Evolutionary conservation across 352 stramenopile species (phyloP).

Genomic region (Pythium brassicae): DNA sequence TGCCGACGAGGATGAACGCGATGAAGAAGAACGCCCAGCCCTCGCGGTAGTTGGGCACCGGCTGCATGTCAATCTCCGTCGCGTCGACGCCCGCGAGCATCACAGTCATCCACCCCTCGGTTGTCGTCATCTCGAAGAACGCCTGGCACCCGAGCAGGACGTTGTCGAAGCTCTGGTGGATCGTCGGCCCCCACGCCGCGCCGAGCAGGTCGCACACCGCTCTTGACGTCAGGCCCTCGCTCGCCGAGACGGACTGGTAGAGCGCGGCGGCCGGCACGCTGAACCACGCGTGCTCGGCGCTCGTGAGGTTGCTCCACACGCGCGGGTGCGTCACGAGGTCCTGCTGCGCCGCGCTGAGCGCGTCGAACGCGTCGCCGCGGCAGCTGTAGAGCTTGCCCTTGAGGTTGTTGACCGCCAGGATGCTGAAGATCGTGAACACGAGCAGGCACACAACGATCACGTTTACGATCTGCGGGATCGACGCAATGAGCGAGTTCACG

Average conservation of each 20-base stretch:
- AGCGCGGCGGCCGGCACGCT: slow-evolving; percentile 9
- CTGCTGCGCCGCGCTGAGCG: slow-evolving; percentile 28
- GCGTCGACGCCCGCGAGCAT: slow-evolving; percentile 88
- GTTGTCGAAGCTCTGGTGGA: slow-evolving; percentile 82
- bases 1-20: slow-evolving; percentile 86
- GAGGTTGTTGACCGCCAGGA: slow-evolving; percentile 88
- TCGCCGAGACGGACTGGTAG: slow-evolving; percentile 13
- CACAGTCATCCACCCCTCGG: slow-evolving; percentile 86
- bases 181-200: slow-evolving; percentile 35
- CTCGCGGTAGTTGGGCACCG: slow-evolving; percentile 69
- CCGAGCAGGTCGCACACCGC: slow-evolving; percentile 37
- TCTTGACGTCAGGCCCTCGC: slow-evolving; percentile 31
- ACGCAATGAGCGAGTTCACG: slow-evolving; percentile 73
- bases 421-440: slow-evolving; percentile 86
- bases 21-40: slow-evolving; percentile 86
- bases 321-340: slow-evolving; percentile 41
- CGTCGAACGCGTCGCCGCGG: slow-evolving; percentile 39
- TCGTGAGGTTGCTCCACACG: slow-evolving; percentile 38
- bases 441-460: slow-evolving; percentile 81
- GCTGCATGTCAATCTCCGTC: slow-evolving; percentile 89
- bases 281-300: slow-evolving; percentile 35
- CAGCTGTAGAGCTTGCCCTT: slow-evolving; percentile 87
- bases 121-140: slow-evolving; percentile 92
- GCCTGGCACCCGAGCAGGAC: slow-evolving; percentile 55
- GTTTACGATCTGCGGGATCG: slow-evolving; percentile 79